A percentile compares a stretch with the other conserved stretches of the same genome.
Evolutionary conservation across 2,329 filamentous ascomycete genomes (phyloP).

Genomic region (Sclerotinia trifoliorum): DNA sequence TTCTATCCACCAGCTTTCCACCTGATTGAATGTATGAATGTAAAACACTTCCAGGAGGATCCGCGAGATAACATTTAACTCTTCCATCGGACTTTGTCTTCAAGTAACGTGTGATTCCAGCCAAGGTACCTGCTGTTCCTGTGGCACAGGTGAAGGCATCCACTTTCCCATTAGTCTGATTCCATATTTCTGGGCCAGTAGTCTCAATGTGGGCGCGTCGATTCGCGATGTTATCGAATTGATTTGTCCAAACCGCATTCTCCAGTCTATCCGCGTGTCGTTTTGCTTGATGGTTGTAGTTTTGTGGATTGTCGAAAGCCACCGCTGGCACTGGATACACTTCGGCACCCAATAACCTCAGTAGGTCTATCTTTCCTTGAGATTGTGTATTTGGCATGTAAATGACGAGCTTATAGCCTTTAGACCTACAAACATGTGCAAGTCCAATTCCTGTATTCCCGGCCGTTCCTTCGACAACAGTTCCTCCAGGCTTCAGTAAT

Average conservation of each 20-base stretch:
- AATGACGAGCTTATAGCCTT: conserved; percentile 92
- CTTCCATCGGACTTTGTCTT: conserved; percentile 76
- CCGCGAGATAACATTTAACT: conserved; percentile 86
- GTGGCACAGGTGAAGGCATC: conserved; percentile 96
- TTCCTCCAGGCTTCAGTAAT: conserved; percentile 78
- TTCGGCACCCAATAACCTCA: conserved; percentile 87
- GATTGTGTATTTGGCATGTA: conserved; percentile 99
- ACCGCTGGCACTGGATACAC: conserved; percentile 96
- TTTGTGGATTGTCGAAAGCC: conserved; percentile 89
- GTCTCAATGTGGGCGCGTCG: conserved; percentile 93
- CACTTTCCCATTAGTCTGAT: conserved; percentile 79
- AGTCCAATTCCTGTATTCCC: conserved; percentile 98
- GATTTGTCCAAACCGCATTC: conserved; percentile 97
- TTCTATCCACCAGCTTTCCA: conserved; percentile 76
- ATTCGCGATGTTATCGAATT: conserved; percentile 97
- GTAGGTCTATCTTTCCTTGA: conserved; percentile 93
- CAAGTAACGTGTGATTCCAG: conserved; percentile 82
- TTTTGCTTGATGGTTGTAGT: conserved; percentile 96
- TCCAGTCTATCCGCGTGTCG: conserved; percentile 83
- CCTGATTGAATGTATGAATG: conserved; percentile 88
- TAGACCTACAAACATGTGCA: conserved; percentile 89
- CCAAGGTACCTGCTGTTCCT: conserved; percentile 87
- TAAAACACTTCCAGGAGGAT: conserved; percentile 89
- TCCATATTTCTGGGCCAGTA: conserved; percentile 96
- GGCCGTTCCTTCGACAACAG: conserved; percentile 94